Evolutionary conservation across 2,329 filamentous ascomycete genomes (phyloP).

Genomic region (Phaeoacremonium minimum): DNA sequence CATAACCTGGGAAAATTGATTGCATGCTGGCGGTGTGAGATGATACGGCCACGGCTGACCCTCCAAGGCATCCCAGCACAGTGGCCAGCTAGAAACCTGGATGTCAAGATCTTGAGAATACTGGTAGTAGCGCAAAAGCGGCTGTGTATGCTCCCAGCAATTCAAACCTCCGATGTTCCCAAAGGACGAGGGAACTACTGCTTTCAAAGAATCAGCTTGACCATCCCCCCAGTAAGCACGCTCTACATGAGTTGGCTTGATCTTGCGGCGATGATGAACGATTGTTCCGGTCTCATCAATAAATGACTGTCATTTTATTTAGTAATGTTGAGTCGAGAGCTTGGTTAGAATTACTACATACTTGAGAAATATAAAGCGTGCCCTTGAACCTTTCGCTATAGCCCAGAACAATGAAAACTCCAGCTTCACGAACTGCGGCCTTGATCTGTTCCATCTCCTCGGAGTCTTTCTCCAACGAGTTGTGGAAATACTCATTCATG

Average conservation of each 20-base stretch:
- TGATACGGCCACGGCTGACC: too few relatives aligned
- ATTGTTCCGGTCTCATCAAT: slow-evolving; percentile 35
- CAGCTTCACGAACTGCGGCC: slow-evolving; percentile 32
- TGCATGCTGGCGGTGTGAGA: too few relatives aligned
- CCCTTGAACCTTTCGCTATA: slow-evolving; percentile 43
- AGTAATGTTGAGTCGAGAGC: too few relatives aligned
- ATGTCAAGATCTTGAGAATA: too few relatives aligned
- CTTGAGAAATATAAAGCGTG: slow-evolving; percentile 41
- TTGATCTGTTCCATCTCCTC: slow-evolving; percentile 37
- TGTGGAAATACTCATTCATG: slow-evolving; percentile 29
- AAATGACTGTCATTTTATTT: too few relatives aligned
- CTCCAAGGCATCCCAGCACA: too few relatives aligned
- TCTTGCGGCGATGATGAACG: slow-evolving; percentile 35
- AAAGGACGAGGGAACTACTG: too few relatives aligned
- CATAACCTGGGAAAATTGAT: too few relatives aligned
- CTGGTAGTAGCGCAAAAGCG: slow-evolving; percentile 46
- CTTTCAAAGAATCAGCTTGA: slow-evolving; percentile 26
- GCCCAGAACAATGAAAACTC: slow-evolving; percentile 41
- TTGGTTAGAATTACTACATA: too few relatives aligned
- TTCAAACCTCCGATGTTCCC: slow-evolving; percentile 38
- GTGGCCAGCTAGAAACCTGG: too few relatives aligned
- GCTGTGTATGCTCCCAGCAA: slow-evolving; percentile 49
- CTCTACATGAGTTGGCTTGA: slow-evolving; percentile 51
- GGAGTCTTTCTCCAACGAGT: slow-evolving; percentile 34
- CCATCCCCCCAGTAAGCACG: slow-evolving; percentile 45